Evolutionary conservation across 139 green algal genomes (phyloP).

Genomic region (Coelastrella sp.): DNA sequence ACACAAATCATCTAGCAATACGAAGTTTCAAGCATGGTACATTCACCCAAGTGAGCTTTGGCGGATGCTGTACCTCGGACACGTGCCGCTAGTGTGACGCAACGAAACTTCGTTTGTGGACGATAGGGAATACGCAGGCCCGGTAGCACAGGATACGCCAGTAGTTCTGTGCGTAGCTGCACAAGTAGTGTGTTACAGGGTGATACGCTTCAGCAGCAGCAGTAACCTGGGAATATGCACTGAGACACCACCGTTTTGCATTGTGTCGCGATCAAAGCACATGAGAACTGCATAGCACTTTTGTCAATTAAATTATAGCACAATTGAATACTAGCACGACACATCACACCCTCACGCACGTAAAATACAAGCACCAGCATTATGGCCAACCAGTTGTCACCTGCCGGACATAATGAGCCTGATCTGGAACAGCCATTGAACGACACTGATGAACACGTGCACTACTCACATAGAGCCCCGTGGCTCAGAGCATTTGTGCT

Average conservation of each 20-base stretch:
- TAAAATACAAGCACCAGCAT: not conserved
- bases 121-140: not conserved
- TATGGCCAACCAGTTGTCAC: not conserved
- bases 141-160: not conserved
- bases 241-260: no score
- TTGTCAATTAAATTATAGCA: not conserved
- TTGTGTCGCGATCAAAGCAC: no score
- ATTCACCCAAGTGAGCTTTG: no score
- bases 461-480: constrained; percentile 43
- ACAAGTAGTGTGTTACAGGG: no score
- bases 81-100: not conserved
- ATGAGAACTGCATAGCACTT: not conserved
- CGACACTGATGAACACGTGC: constrained; percentile 29
- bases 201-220: no score
- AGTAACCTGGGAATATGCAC: no score
- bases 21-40: no score
- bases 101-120: not conserved
- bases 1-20: no score
- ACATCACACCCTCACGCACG: not conserved
- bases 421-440: not conserved
- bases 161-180: no score
- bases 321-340: not conserved
- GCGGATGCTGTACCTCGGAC: not conserved
- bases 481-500: constrained; percentile 39
- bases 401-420: not conserved